Base-by-base conservation (phyloP, 1,139 yeast genomes). In the Magnusiomyces tetraspermus region DNA sequence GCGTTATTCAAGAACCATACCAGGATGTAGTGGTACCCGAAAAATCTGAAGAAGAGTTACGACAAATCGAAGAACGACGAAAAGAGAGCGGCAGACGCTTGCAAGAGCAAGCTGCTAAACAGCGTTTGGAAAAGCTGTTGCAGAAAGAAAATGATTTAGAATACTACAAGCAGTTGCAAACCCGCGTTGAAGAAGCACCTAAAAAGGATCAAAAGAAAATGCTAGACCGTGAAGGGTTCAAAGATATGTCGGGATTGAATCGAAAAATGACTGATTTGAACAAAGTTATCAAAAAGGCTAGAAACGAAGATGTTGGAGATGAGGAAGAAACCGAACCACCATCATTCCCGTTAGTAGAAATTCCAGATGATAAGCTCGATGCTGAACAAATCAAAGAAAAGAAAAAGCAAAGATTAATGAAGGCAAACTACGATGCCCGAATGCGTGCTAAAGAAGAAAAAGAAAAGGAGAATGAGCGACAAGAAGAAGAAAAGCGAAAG, bases 101-200 rank as follows among this genome's bases (percentile, higher is more conserved):
- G 56, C 97, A 92, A 68, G 95, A 88, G 62, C 97, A 89, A 68
- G 97, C 97, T 0, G 89, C 85, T 59, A 83, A 82, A 61, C 84
- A 83, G 60, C 74, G 98, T 54, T 68, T 80, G 5, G 97, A 90
- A 63, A 89, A 87, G 64, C 71, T 88, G 51, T 74, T 79, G 26
- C 87, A 87, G 63, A 87, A 87, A 60, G 94, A 89, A 61, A 80
- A 83, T 60, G 97, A 92, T 64, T 78, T 76, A 59, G 84, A 78
- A 50, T 87, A 88, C 63, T 89, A 82, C 64, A 67, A 78, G 1
- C 76, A 76, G 37, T 70, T 90, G 50, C 77, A 75, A 60, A 77
- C 73, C 15, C 78, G 78, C 53, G 67, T 87, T 46, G 49, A 46
- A 22, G 72, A 72, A 17, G 69, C 79, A 60, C 68, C 68, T 40